phyloP scores from a whole-genome alignment of 345 rosid genomes.

The Linum usitatissimum region DNA sequence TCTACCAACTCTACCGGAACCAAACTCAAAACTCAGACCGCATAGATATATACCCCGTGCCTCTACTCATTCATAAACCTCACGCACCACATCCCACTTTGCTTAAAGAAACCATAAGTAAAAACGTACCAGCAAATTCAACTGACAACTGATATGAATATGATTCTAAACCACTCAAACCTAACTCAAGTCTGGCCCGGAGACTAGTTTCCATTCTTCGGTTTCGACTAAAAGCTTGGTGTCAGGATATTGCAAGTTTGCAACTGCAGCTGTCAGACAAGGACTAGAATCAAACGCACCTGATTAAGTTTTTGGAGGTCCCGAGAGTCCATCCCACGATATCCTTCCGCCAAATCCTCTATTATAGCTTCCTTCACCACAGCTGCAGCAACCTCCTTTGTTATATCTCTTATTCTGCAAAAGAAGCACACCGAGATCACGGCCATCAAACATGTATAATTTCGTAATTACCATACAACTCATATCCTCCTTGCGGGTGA shows the following conservation, averaged over 20 bases:
- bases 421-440: background rate
- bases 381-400: constrained; percentile 79
- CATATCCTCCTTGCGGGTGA: background rate
- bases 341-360: constrained; percentile 74
- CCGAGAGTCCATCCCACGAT: constrained; percentile 67
- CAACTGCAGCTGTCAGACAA: background rate
- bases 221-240: background rate
- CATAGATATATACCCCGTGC: too few species aligned
- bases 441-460: constrained; percentile 1
- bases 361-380: constrained; percentile 79
- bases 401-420: constrained; percentile 82
- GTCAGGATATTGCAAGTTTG: background rate
- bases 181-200: too few species aligned
- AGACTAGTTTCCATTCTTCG: background rate
- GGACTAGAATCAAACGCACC: constrained; percentile 24
- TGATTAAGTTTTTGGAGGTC: constrained; percentile 47
- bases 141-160: too few species aligned
- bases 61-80: too few species aligned
- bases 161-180: too few species aligned
- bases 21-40: too few species aligned
- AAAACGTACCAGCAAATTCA: too few species aligned
- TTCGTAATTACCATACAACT: background rate
- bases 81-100: too few species aligned
- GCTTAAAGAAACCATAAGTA: too few species aligned
- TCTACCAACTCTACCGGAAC: too few species aligned